Percentiles rank a stretch among this genome's conserved stretches.
Evolutionary conservation across 2,329 filamentous ascomycete genomes (phyloP).

Genomic region (Ceratocystis smalleyi): DNA sequence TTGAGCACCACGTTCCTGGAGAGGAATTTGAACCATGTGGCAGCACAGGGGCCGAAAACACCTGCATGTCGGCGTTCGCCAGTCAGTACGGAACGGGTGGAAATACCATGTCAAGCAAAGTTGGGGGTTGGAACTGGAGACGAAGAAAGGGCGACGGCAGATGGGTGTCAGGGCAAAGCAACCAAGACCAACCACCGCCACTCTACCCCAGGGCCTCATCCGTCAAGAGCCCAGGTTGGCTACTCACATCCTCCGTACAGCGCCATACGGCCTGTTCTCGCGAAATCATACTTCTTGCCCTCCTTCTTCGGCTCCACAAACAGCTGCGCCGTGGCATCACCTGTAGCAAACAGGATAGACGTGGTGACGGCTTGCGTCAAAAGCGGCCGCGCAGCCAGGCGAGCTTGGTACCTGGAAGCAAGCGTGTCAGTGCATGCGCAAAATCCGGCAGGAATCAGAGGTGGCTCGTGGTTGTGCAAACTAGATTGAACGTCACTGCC

Average conservation of each 20-base stretch:
- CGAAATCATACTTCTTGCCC: constrained; percentile 49
- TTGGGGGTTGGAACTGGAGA: constrained; percentile 1
- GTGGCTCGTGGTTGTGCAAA: too few species aligned
- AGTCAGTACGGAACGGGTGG: constrained; percentile 3
- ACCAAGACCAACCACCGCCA: too few species aligned
- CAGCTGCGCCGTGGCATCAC: constrained; percentile 84
- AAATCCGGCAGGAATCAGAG: too few species aligned
- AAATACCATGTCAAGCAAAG: neutral
- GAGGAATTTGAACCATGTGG: constrained; percentile 73
- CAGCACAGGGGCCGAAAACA: constrained; percentile 76
- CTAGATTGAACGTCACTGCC: neutral
- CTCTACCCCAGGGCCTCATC: neutral
- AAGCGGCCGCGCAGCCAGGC: constrained; percentile 63
- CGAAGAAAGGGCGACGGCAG: too few species aligned
- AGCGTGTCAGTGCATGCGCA: neutral
- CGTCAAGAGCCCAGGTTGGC: neutral
- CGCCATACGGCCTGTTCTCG: constrained; percentile 62
- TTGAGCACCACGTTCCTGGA: constrained; percentile 50
- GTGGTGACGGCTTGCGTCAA: constrained; percentile 86
- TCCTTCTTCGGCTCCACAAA: constrained; percentile 67
- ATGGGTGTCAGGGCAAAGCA: too few species aligned
- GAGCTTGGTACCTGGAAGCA: constrained; percentile 61
- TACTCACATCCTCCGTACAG: constrained; percentile 59
- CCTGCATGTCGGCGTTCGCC: constrained; percentile 27
- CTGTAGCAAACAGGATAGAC: constrained; percentile 79